Evolutionary conservation across 768 basidiomycete species (phyloP), one percentile per base, ranked within the genome.

Genomic region (Tephrocybe rancida): DNA sequence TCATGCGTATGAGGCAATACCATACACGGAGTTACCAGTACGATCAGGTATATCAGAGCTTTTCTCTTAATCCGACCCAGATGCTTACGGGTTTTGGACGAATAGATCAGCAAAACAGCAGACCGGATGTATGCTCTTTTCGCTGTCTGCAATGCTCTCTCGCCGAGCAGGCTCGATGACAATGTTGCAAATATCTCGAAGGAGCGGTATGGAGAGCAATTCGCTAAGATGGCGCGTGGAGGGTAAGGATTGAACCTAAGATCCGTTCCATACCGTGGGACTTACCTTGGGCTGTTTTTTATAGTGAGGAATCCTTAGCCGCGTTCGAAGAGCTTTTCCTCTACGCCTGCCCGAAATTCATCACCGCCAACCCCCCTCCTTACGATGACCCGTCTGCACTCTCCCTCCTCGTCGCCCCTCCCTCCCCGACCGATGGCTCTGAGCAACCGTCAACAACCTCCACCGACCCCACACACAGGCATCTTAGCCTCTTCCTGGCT

Each of bases 91-190:
- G 44, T 41, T 16, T 22, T 4, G 32, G 93, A 19, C 32, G 9
- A 48, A 27, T 30, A 59, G 91, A 97, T 99, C 72, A 94, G 88
- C 75, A 98, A 98, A 79, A 95, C 91, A 16, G 95, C 93, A 3
- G 97, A 99, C 66, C 79, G 97, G 42, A 99, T 98, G 95, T 96
- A 98, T 64, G 95, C 95, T 5, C 72, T 99, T 27, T 91, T 98
- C 57, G 92, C 95, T 6, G 85, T 99, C 55, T 96, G 94, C 74
- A 90, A 93, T 61, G 89, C 92, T 1, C 81, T 98, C 8, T 94
- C 95, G 3, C 95, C 97, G 2, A 95, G 88, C 51, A 82, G 95
- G 52, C 75, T 96, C 56, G 96, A 98, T 64, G 95, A 97, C 67
- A 94, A 93, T 66, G 95, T 96, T 65, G 87, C 93, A 71, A 88